These are phyloP conservation scores for Citrus reticulata DNA, from an alignment of 345 rosid genomes.

Conservation along the genomic window DNA sequence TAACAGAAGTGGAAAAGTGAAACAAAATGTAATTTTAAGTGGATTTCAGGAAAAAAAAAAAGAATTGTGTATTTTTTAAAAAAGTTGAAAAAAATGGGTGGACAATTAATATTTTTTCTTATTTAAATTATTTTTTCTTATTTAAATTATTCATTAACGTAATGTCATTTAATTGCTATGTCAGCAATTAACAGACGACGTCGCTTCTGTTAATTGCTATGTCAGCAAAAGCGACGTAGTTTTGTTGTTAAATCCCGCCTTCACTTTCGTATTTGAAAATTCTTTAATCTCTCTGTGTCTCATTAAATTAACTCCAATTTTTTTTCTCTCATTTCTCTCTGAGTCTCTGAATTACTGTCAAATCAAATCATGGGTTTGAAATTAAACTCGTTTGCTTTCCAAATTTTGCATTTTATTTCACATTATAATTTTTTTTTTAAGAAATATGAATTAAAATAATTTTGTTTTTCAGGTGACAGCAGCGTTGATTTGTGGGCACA, in stretches of 20 bases:
- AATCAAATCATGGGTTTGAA: slow-evolving; percentile 19
- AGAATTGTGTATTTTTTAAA: too few relatives aligned
- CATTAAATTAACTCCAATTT: background rate
- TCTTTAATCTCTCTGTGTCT: background rate
- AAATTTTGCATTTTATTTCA: background rate
- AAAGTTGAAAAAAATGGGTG: fast-evolving
- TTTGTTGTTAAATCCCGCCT: background rate
- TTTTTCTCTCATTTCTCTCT: too few relatives aligned
- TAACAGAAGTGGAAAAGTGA: too few relatives aligned
- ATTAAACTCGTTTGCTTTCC: background rate
- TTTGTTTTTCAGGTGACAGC: slow-evolving; percentile 1
- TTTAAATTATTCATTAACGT: too few relatives aligned
- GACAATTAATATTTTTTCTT: fast-evolving
- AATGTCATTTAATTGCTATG: too few relatives aligned
- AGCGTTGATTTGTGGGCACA: slow-evolving; percentile 57
- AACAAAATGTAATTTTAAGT: too few relatives aligned
- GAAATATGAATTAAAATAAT: too few relatives aligned
- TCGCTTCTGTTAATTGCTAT: too few relatives aligned
- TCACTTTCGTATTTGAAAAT: background rate
- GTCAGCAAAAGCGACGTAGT: background rate
- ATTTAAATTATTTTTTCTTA: too few relatives aligned
- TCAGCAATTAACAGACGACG: too few relatives aligned
- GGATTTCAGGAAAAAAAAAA: too few relatives aligned
- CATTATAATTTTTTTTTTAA: background rate
- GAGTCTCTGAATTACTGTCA: background rate